These are phyloP conservation scores for Parastagonospora nodorum DNA, from an alignment of 2,329 filamentous ascomycete genomes.

Conservation along the genomic window DNA sequence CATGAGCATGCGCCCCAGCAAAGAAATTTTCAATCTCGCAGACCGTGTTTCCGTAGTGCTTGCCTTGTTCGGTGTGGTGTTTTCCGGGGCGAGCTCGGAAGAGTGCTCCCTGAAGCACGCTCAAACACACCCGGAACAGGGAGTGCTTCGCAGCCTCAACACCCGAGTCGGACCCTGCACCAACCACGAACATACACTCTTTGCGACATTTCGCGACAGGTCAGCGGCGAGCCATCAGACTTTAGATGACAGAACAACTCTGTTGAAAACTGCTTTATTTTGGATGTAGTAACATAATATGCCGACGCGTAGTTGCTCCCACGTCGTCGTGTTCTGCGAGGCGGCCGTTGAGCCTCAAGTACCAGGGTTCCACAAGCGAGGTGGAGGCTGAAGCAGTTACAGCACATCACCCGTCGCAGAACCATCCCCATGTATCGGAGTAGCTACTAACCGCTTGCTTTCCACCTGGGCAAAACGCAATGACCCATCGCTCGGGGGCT, in stretches of 20 bases:
- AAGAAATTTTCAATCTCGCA: constrained; percentile 26
- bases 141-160: constrained; percentile 36
- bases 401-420: constrained; percentile 46
- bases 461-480: constrained; percentile 29
- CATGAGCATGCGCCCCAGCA: constrained; percentile 5
- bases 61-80: constrained; percentile 16
- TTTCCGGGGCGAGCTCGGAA: constrained; percentile 20
- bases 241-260: background rate
- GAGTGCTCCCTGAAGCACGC: constrained; percentile 29
- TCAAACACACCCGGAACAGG: constrained; percentile 45
- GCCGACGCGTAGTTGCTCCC: background rate
- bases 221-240: background rate
- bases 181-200: constrained; percentile 12
- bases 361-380: constrained; percentile 28
- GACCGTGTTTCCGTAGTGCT: constrained; percentile 22
- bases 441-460: constrained; percentile 32
- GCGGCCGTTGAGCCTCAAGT: constrained; percentile 19
- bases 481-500: constrained; percentile 23
- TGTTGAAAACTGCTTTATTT: background rate
- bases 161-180: constrained; percentile 17
- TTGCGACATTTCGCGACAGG: constrained; percentile 2
- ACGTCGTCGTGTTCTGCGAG: background rate
- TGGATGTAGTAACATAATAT: constrained; percentile 9
- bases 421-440: constrained; percentile 39
- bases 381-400: constrained; percentile 43